Evolutionary conservation across 768 basidiomycete species (phyloP).

Genomic region (Kwoniella mangroviensis): DNA sequence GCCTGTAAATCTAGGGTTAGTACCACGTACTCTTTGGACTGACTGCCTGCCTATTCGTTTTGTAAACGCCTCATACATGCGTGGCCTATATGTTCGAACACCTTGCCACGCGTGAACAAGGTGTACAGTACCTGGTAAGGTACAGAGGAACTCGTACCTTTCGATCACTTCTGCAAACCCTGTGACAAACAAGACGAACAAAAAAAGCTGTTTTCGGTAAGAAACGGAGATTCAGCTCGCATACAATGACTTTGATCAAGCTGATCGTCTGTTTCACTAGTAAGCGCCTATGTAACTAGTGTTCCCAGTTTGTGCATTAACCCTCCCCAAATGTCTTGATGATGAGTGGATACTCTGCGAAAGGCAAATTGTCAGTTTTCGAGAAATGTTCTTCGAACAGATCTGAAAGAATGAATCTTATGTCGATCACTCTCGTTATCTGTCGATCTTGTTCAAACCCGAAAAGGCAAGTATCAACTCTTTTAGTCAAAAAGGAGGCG

Average conservation of each 20-base stretch:
- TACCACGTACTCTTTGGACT: not conserved
- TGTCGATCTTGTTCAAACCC: not conserved
- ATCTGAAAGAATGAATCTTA: not conserved
- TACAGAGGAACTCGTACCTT: not conserved
- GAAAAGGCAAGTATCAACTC: not conserved
- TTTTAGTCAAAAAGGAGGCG: not conserved
- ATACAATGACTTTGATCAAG: too few species aligned
- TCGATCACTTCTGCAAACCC: not conserved
- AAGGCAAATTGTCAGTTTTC: too few species aligned
- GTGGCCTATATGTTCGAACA: too few species aligned
- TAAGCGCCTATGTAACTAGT: too few species aligned
- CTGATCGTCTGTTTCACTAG: too few species aligned
- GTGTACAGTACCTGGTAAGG: not conserved
- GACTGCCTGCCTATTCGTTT: not conserved
- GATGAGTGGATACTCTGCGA: not conserved
- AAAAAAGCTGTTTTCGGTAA: not conserved
- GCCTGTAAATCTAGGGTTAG: not conserved
- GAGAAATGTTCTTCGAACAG: not conserved
- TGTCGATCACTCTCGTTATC: not conserved
- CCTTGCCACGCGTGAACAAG: not conserved
- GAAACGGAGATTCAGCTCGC: not conserved
- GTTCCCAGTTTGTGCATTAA: too few species aligned
- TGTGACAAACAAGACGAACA: not conserved
- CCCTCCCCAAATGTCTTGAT: not conserved
- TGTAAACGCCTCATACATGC: not conserved